Percentiles rank a stretch among this genome's conserved stretches.
phyloP scores from a whole-genome alignment of 2,329 filamentous ascomycete species.

The Epichloe coenophiala region DNA sequence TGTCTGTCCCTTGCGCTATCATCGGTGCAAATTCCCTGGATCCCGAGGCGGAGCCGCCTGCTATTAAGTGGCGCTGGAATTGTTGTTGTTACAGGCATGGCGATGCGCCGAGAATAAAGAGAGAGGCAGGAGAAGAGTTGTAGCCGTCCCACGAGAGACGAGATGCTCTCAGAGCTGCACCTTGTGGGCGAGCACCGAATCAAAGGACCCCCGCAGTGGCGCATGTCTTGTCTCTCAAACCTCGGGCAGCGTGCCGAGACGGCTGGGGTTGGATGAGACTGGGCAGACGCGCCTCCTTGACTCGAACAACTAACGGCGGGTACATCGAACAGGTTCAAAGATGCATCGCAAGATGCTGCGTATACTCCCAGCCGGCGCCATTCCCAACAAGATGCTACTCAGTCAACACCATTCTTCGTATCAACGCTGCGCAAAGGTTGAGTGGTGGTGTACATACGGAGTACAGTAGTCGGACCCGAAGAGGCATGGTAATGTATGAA shows the following conservation, averaged over 20 bases:
- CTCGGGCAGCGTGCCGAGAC: neutral
- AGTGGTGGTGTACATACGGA: too few relatives aligned
- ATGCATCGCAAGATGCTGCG: too few relatives aligned
- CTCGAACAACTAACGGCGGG: too few relatives aligned
- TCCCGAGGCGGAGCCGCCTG: constrained; percentile 3
- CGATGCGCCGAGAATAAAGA: neutral
- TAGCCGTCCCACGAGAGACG: too few relatives aligned
- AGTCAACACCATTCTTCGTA: too few relatives aligned
- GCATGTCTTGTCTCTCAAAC: neutral
- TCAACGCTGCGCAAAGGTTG: neutral
- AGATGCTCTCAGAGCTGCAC: too few relatives aligned
- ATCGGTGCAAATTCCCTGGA: constrained; percentile 7
- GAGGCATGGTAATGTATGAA: neutral
- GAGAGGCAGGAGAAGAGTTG: neutral
- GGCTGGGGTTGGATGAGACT: neutral
- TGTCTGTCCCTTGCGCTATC: neutral
- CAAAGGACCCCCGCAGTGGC: neutral
- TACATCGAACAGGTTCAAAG: too few relatives aligned
- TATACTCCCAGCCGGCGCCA: too few relatives aligned
- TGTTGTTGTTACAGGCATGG: neutral
- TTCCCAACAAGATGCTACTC: too few relatives aligned
- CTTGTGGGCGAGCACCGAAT: neutral
- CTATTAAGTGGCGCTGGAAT: neutral
- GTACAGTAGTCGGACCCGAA: neutral
- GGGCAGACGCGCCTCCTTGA: too few relatives aligned